Conservation (phyloP, 495 filamentous ascomycete genomes). For the Diplogelasinospora grovesii region DNA sequence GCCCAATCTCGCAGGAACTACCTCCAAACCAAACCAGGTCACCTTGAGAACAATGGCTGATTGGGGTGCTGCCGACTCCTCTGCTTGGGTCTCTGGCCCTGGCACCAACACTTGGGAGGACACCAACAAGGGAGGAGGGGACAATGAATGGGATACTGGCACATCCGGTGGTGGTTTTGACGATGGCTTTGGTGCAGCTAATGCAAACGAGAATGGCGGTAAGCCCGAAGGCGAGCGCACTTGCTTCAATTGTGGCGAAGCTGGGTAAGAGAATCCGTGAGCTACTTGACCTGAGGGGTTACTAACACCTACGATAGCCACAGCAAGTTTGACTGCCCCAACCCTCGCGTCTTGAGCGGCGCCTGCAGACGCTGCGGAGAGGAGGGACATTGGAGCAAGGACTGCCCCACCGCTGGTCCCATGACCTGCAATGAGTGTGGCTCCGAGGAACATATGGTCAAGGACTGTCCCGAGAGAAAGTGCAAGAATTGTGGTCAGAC, state of each 20-base stretch:
- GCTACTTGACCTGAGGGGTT: background rate
- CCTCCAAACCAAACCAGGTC: too few species aligned
- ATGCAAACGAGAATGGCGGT: constrained; percentile 46
- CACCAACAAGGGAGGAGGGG: too few species aligned
- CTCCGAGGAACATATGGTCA: constrained; percentile 56
- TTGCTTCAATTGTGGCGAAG: constrained; percentile 77
- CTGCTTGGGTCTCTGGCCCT: too few species aligned
- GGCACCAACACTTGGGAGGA: too few species aligned
- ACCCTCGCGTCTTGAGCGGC: constrained; percentile 34
- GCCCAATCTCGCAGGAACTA: too few species aligned
- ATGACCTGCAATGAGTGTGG: constrained; percentile 64
- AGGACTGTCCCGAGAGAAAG: constrained; percentile 60
- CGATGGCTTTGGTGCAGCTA: background rate
- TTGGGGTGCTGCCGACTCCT: background rate
- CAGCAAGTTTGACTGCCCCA: constrained; percentile 44
- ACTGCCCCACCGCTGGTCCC: constrained; percentile 58
- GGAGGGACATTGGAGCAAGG: constrained; percentile 58
- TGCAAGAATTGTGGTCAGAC: constrained; percentile 74
- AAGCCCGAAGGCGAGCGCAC: constrained; percentile 51
- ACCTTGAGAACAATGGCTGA: too few species aligned
- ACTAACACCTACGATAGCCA: constrained; percentile 31
- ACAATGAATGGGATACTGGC: too few species aligned
- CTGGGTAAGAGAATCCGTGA: constrained; percentile 46
- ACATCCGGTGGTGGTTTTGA: too few species aligned
- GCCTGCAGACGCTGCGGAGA: constrained; percentile 69